Percentiles rank a stretch among this genome's conserved stretches.
phyloP scores from a whole-genome alignment of 305 asterid species.

The Caryopteris hybrid region DNA sequence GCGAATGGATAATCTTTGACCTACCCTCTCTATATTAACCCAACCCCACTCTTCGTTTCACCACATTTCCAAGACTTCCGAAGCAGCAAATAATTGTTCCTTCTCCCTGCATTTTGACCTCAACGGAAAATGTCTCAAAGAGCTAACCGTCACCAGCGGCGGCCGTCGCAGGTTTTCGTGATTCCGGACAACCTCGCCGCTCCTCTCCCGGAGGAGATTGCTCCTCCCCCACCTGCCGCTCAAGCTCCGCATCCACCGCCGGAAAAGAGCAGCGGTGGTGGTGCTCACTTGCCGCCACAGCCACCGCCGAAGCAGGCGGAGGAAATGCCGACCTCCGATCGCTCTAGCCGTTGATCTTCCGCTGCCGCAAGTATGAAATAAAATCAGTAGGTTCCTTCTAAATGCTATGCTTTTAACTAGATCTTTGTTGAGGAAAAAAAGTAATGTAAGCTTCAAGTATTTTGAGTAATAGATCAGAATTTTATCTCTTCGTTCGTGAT shows the following conservation, averaged over 20 bases:
- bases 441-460: slow-evolving; percentile 14
- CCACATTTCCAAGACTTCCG: slow-evolving; percentile 12
- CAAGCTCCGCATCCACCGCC: slow-evolving; percentile 31
- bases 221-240: slow-evolving; percentile 21
- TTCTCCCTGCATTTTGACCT: slow-evolving; percentile 12
- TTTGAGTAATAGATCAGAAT: slow-evolving; percentile 9
- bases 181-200: slow-evolving; percentile 50
- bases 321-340: slow-evolving; percentile 30
- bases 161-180: slow-evolving; percentile 60
- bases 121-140: slow-evolving; percentile 45
- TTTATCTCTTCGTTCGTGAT: background rate
- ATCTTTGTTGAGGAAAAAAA: slow-evolving; percentile 12
- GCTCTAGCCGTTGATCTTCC: slow-evolving; percentile 12
- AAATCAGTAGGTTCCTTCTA: slow-evolving; percentile 9
- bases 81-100: background rate
- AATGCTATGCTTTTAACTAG: slow-evolving; percentile 11
- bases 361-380: slow-evolving; percentile 19
- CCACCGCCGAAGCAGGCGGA: slow-evolving; percentile 41
- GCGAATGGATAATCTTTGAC: slow-evolving; percentile 33
- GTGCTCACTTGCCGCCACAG: slow-evolving; percentile 32
- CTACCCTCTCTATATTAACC: slow-evolving; percentile 25
- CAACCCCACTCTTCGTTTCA: slow-evolving; percentile 14
- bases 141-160: slow-evolving; percentile 58
- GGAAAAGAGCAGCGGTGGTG: slow-evolving; percentile 16
- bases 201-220: slow-evolving; percentile 32